Evolutionary conservation across 805 yeast species (phyloP).

Genomic region (Wickerhamiella allomyrinae): DNA sequence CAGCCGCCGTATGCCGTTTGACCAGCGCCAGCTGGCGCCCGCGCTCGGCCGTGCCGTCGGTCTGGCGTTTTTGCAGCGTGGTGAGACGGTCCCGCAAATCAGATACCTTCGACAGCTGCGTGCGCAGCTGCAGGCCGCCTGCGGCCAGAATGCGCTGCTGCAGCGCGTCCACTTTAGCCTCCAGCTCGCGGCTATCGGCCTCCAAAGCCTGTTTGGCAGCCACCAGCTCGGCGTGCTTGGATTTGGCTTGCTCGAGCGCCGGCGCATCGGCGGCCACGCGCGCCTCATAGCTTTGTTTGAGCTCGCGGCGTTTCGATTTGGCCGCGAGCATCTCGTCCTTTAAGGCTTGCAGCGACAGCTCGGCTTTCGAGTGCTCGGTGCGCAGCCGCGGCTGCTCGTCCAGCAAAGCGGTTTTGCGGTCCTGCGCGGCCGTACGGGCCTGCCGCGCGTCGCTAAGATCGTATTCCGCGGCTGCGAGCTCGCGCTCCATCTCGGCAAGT

Average conservation of each 20-base stretch:
- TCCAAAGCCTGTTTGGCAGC: conserved; percentile 30
- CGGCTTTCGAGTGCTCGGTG: conserved; percentile 35
- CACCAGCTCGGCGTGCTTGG: conserved; percentile 22
- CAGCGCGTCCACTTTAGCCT: conserved; percentile 40
- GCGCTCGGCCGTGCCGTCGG: conserved; percentile 40
- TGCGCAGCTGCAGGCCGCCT: conserved; percentile 67
- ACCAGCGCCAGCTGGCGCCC: conserved; percentile 53
- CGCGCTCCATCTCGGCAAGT: conserved; percentile 10
- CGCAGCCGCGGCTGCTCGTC: conserved; percentile 46
- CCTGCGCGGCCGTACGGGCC: conserved; percentile 34
- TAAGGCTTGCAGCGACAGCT: conserved; percentile 45
- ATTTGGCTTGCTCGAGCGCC: neutral
- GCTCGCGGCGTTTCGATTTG: conserved; percentile 40
- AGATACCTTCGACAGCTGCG: conserved; percentile 72
- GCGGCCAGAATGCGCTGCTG: conserved; percentile 74
- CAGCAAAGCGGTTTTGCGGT: conserved; percentile 37
- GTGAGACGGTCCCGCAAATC: conserved; percentile 55
- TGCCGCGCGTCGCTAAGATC: conserved; percentile 8
- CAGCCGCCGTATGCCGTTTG: conserved; percentile 37
- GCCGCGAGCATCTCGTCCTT: conserved; percentile 25
- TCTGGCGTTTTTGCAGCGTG: conserved; percentile 39
- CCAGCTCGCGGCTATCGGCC: conserved; percentile 41
- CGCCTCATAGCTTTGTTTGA: conserved; percentile 57
- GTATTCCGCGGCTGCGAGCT: conserved; percentile 7
- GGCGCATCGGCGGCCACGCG: conserved; percentile 40